Conservation (phyloP, 805 yeast genomes). For the Barnettozyma pratensis region DNA sequence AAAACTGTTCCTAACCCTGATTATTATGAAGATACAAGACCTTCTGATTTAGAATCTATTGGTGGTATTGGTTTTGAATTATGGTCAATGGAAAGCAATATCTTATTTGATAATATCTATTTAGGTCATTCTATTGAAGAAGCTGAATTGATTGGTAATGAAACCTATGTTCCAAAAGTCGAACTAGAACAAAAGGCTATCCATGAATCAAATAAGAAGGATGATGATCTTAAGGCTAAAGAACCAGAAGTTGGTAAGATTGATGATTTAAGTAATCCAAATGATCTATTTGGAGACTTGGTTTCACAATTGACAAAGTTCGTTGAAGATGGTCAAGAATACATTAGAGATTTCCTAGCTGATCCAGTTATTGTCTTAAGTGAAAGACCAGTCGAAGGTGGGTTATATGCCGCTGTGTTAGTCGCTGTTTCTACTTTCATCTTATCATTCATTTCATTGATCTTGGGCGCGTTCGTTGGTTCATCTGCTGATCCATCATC, state of each 20-base stretch:
- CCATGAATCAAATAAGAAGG: constrained; percentile 35
- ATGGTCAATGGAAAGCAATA: constrained; percentile 78
- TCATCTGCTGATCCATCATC: constrained; percentile 10
- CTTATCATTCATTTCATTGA: constrained; percentile 38
- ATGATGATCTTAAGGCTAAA: not conserved
- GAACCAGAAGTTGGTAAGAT: constrained; percentile 25
- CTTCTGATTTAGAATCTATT: constrained; percentile 59
- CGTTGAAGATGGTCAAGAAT: constrained; percentile 25
- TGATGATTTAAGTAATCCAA: not conserved
- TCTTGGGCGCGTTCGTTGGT: constrained; percentile 21
- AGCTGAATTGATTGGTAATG: constrained; percentile 80
- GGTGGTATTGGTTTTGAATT: constrained; percentile 85
- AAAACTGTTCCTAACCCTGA: constrained; percentile 63
- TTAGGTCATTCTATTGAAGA: constrained; percentile 79
- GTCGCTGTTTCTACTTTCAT: constrained; percentile 36
- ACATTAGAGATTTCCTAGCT: constrained; percentile 33
- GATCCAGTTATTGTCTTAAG: constrained; percentile 42
- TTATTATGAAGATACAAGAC: constrained; percentile 51
- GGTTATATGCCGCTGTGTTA: constrained; percentile 39
- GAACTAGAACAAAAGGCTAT: constrained; percentile 43
- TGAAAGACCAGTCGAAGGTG: constrained; percentile 45
- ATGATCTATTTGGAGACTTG: not conserved
- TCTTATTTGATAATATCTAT: constrained; percentile 78
- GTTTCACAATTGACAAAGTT: not conserved
- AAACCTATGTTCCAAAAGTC: constrained; percentile 56